A percentile compares a stretch with the other conserved stretches of the same genome.
phyloP scores from a whole-genome alignment of 2,329 filamentous ascomycete genomes.

The Sclerotinia trifoliorum region DNA sequence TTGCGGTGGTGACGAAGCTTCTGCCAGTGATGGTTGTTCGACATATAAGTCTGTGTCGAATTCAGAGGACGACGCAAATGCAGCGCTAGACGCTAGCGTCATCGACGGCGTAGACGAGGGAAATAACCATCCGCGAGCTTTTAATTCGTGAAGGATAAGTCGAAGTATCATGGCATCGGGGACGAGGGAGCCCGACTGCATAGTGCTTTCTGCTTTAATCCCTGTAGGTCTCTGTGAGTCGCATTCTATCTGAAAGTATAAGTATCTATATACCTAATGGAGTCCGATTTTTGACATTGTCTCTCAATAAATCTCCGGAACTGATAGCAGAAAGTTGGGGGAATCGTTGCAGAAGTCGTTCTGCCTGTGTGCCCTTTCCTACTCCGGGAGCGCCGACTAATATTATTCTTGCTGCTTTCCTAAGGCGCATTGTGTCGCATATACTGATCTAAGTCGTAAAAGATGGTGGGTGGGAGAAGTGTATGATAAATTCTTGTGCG shows the following conservation, averaged over 20 bases:
- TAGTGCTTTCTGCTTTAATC: constrained; percentile 84
- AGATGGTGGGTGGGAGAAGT: not conserved
- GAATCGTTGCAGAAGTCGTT: constrained; percentile 81
- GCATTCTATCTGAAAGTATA: not conserved
- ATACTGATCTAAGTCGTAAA: not conserved
- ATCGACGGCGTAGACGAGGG: constrained; percentile 44
- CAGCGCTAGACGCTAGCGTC: constrained; percentile 33
- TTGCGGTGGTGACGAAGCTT: constrained; percentile 42
- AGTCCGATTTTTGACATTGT: constrained; percentile 88
- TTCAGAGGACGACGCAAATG: constrained; percentile 41
- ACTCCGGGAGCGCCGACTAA: constrained; percentile 88
- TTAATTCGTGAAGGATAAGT: constrained; percentile 87
- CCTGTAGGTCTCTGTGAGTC: constrained; percentile 50
- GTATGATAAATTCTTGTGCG: not conserved
- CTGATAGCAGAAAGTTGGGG: constrained; percentile 88
- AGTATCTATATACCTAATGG: constrained; percentile 65
- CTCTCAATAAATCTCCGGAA: constrained; percentile 86
- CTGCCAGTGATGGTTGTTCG: constrained; percentile 38
- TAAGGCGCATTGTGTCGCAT: constrained; percentile 58
- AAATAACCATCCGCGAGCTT: constrained; percentile 78
- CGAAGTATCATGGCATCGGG: constrained; percentile 88
- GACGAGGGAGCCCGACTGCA: constrained; percentile 86
- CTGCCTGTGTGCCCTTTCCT: constrained; percentile 94
- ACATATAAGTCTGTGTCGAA: constrained; percentile 37
- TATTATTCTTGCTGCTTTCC: constrained; percentile 85